A percentile compares a stretch with the other conserved stretches of the same genome.
Evolutionary conservation across 2,329 filamentous ascomycete species (phyloP).

Genomic region (Trichoderma brevicompactum): DNA sequence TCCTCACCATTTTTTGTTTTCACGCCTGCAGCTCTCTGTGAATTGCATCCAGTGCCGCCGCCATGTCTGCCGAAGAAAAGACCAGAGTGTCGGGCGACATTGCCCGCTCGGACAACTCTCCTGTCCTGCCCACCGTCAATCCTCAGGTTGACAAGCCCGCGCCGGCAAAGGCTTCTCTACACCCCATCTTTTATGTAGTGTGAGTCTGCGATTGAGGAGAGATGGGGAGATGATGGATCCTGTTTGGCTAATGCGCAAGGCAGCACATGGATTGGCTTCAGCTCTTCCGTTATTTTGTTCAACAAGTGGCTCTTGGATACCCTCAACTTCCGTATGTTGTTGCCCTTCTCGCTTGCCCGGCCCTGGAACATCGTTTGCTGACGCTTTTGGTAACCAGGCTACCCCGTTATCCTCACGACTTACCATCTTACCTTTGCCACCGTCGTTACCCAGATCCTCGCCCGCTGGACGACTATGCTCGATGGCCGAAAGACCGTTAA

Average conservation of each 20-base stretch:
- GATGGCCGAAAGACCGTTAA: slow-evolving; percentile 95
- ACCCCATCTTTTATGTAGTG: slow-evolving; percentile 85
- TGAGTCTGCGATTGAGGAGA: slow-evolving; percentile 44
- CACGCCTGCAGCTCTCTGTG: slow-evolving; percentile 14
- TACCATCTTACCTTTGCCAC: slow-evolving; percentile 96
- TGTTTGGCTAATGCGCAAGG: slow-evolving; percentile 14
- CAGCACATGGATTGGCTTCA: slow-evolving; percentile 90
- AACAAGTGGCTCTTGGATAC: slow-evolving; percentile 98
- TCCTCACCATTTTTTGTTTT: neutral
- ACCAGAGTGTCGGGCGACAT: slow-evolving; percentile 80
- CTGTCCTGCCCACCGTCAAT: slow-evolving; percentile 81
- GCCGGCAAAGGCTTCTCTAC: slow-evolving; percentile 66
- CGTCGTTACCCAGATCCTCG: slow-evolving; percentile 90
- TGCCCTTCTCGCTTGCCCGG: slow-evolving; percentile 10
- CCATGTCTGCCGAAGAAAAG: slow-evolving; percentile 70
- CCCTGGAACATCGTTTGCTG: neutral
- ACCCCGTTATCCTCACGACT: slow-evolving; percentile 84
- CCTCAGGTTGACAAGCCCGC: slow-evolving; percentile 73
- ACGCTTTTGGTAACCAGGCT: slow-evolving; percentile 51
- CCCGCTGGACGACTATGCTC: slow-evolving; percentile 84
- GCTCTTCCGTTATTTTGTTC: slow-evolving; percentile 95
- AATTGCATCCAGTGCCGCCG: slow-evolving; percentile 28
- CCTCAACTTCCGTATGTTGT: slow-evolving; percentile 67
- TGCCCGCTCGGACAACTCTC: slow-evolving; percentile 60
- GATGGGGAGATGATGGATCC: neutral